A percentile compares a stretch with the other conserved stretches of the same genome.
Conservation (phyloP, 768 basidiomycete genomes). For the Russula sp. region DNA sequence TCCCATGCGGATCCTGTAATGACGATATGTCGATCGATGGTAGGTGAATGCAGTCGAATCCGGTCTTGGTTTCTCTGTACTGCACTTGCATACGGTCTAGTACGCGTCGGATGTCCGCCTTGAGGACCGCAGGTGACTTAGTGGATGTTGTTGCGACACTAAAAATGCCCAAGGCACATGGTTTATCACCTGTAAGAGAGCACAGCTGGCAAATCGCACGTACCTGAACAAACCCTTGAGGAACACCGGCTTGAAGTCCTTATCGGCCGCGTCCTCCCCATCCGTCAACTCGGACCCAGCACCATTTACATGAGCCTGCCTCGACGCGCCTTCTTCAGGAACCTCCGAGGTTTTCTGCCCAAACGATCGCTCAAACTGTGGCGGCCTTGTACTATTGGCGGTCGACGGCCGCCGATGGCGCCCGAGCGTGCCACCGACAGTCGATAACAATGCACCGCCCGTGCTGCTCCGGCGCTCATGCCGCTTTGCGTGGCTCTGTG, state of each 20-base stretch:
- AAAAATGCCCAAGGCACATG: constrained; percentile 8
- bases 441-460: constrained; percentile 56
- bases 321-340: constrained; percentile 34
- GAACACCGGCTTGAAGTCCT: constrained; percentile 91
- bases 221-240: constrained; percentile 95
- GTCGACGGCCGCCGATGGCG: constrained; percentile 71
- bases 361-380: constrained; percentile 48
- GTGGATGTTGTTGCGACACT: constrained; percentile 96
- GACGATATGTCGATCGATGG: constrained; percentile 91
- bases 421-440: constrained; percentile 53
- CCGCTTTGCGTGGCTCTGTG: constrained; percentile 55
- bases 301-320: constrained; percentile 11
- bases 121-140: constrained; percentile 75
- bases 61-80: constrained; percentile 84
- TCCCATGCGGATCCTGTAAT: constrained; percentile 43
- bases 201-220: constrained; percentile 31
- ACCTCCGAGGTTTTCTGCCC: constrained; percentile 49
- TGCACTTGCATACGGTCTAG: constrained; percentile 94
- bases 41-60: constrained; percentile 94
- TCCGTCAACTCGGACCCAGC: constrained; percentile 18
- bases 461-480: constrained; percentile 80
- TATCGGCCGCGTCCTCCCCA: constrained; percentile 41
- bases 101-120: constrained; percentile 79
- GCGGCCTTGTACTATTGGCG: constrained; percentile 45
- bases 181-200: constrained; percentile 1